Evolutionary conservation across 116 monocot species (phyloP).

Genomic region (Phalaenopsis hybrid): DNA sequence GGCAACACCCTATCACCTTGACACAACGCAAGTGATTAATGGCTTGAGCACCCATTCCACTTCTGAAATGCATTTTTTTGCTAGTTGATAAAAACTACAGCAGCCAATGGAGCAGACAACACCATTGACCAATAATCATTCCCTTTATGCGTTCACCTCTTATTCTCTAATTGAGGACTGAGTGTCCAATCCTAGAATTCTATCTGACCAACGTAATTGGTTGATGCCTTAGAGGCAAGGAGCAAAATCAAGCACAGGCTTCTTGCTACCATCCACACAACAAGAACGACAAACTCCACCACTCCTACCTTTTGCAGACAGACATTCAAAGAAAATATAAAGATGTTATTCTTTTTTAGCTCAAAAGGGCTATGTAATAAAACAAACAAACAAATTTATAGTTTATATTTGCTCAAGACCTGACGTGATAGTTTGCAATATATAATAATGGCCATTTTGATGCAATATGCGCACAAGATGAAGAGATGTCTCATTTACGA

Average conservation of each 20-base stretch:
- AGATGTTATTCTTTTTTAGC: background rate
- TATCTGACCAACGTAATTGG: background rate
- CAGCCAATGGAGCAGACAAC: background rate
- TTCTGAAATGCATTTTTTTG: no score
- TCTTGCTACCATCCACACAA: background rate
- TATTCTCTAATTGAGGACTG: background rate
- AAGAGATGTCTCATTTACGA: background rate
- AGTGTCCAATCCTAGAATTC: background rate
- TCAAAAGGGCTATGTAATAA: background rate
- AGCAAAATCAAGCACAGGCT: background rate
- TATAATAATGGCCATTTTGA: background rate
- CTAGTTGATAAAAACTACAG: background rate
- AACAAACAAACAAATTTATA: background rate
- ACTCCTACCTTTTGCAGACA: background rate
- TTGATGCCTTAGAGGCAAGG: background rate
- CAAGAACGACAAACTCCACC: background rate
- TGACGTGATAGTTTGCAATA: background rate
- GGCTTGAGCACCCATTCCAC: no score
- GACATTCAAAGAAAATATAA: background rate
- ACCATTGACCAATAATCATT: background rate
- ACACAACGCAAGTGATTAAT: no score
- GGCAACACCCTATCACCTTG: no score
- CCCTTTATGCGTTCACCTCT: background rate
- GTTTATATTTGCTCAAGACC: no score
- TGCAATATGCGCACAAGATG: background rate